Base-by-base conservation (phyloP, 2,329 filamentous ascomycete species). In the Lachnum nothofagi region DNA sequence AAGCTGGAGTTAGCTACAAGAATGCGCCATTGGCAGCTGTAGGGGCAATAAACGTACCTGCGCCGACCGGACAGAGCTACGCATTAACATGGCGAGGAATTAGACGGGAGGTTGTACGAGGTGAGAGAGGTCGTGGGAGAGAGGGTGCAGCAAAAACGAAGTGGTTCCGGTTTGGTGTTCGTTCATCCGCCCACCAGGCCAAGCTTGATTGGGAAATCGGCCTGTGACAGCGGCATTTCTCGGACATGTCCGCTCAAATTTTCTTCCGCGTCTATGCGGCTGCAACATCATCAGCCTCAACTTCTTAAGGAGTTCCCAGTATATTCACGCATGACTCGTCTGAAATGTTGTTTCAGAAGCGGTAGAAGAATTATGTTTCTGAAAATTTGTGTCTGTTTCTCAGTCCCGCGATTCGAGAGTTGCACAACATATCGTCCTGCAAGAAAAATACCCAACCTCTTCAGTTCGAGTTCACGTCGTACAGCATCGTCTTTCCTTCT, bases 1-100 rank as follows among this genome's bases (percentile, higher is more conserved):
- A 55, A 57, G 48, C 48, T 49, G 27, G 34, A 40, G 43, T 62
- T 59, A 63, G 59, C 53, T 49, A 49, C 39, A 42, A 48, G 37
- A 51, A 20, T 40, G n/a, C 48, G 57, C 61, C 53, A 61, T 64
- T 65, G 59, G 41, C 23, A 33, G 12, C 22, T 40, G 20, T 43
- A 17, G 35, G 29, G 22, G n/a, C 25, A 43, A 31, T 46, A 22
- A 48, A 60, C 67, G 54, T 70, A 74, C 73, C 70, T 73, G 71
- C 63, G 72, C 72, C 63, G 72, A 72, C 52, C 60, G 54, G 33
- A 56, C 56, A 44, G 63, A 65, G 60, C 60, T 65, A 51, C 62
- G 61, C 54, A 56, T 58, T 47, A 65, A 51, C 63, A 65, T 65
- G 19, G 54, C 61, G 55, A 52, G 50, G 20, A 37, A 47, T 43